phyloP scores from a whole-genome alignment of 2,329 filamentous ascomycete species.

The Talaromyces rugulosus region DNA sequence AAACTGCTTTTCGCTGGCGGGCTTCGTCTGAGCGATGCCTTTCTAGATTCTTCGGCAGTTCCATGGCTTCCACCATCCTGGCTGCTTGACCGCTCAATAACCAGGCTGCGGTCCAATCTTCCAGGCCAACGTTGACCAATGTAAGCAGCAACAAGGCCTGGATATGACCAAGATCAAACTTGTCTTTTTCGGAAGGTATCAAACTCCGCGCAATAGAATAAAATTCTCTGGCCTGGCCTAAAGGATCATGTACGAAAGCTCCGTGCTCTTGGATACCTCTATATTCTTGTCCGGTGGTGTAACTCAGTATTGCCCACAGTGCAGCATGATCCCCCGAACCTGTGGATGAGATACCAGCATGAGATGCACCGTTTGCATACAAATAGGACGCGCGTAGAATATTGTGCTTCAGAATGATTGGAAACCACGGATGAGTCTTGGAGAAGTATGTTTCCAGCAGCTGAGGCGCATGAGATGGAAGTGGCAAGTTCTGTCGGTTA shows the following conservation, averaged over 20 bases:
- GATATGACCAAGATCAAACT: constrained; percentile 39
- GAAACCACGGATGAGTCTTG: constrained; percentile 57
- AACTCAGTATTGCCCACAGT: constrained; percentile 42
- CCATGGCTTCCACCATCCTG: constrained; percentile 42
- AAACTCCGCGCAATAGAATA: constrained; percentile 32
- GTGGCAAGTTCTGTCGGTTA: constrained; percentile 21
- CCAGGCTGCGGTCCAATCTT: constrained; percentile 50
- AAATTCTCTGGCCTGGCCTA: constrained; percentile 29
- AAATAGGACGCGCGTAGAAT: constrained; percentile 54
- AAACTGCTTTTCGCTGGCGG: constrained; percentile 39
- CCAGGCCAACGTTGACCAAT: constrained; percentile 47
- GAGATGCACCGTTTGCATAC: constrained; percentile 43
- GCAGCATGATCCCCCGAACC: constrained; percentile 40
- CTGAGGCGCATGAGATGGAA: constrained; percentile 50
- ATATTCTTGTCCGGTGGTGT: constrained; percentile 33
- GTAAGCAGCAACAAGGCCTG: constrained; percentile 44
- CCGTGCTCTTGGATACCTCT: constrained; percentile 8
- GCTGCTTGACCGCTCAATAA: constrained; percentile 50
- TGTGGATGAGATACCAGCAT: constrained; percentile 23
- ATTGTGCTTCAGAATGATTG: constrained; percentile 55
- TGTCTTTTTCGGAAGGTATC: constrained; percentile 37
- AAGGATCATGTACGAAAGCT: constrained; percentile 9
- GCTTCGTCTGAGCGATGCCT: constrained; percentile 27
- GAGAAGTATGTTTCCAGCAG: constrained; percentile 56
- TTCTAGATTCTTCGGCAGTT: constrained; percentile 24